Conservation (phyloP, 441 rosid genomes). For the Geranium incanum region DNA sequence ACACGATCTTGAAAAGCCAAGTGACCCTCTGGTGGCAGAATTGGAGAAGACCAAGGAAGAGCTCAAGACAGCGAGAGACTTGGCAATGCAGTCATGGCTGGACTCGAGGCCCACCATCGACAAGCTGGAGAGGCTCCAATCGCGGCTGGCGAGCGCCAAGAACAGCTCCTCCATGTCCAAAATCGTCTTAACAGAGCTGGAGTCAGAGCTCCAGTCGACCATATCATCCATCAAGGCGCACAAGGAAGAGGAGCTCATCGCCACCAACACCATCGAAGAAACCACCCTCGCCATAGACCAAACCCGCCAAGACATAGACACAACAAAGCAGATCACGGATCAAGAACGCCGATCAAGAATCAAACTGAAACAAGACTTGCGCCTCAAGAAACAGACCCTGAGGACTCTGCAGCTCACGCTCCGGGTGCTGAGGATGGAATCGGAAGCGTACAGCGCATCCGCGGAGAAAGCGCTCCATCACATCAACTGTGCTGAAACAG, state of each 20-base stretch:
- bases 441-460: slow-evolving; percentile 36
- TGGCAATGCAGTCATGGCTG: slow-evolving; percentile 43
- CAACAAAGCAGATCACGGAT: slow-evolving; percentile 23
- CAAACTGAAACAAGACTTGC: slow-evolving; percentile 31
- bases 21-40: slow-evolving; percentile 22
- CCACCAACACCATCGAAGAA: slow-evolving; percentile 25
- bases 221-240: slow-evolving; percentile 19
- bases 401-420: slow-evolving; percentile 30
- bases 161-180: slow-evolving; percentile 31
- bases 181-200: slow-evolving; percentile 29
- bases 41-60: slow-evolving; percentile 29
- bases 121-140: slow-evolving; percentile 46
- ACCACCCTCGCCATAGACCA: slow-evolving; percentile 22
- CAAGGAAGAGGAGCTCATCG: slow-evolving; percentile 31
- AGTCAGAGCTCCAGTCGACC: slow-evolving; percentile 32
- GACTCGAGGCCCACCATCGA: slow-evolving; percentile 52
- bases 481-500: slow-evolving; percentile 23
- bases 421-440: slow-evolving; percentile 35
- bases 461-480: slow-evolving; percentile 23
- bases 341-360: slow-evolving; percentile 27
- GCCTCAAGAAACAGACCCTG: slow-evolving; percentile 38
- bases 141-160: slow-evolving; percentile 29
- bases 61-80: slow-evolving; percentile 39
- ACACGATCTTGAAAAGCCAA: neutral
- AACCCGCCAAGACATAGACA: slow-evolving; percentile 23